Percentiles rank a stretch among this genome's conserved stretches.
Conservation (phyloP, 805 yeast species). For the Kuraishia hungarica region DNA sequence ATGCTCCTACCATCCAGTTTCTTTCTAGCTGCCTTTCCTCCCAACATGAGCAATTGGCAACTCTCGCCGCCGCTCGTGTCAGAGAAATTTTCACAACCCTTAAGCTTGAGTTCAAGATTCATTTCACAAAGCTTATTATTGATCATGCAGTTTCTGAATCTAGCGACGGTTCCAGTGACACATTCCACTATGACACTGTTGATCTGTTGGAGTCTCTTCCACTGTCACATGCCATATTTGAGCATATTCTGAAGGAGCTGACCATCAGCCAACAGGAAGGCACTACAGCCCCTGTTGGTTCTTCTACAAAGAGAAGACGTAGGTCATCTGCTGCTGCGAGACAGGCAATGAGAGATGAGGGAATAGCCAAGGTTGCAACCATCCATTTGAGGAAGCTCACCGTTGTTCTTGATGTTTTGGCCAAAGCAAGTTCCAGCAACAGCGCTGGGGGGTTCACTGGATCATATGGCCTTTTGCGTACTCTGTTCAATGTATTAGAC, state of each 20-base stretch:
- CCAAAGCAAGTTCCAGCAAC: slow-evolving; percentile 25
- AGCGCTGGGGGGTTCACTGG: slow-evolving; percentile 11
- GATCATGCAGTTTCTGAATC: slow-evolving; percentile 29
- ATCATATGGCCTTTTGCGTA: slow-evolving; percentile 27
- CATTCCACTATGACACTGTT: slow-evolving; percentile 40
- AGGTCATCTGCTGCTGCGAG: slow-evolving; percentile 68
- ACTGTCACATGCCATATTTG: slow-evolving; percentile 48
- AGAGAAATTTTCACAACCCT: slow-evolving; percentile 47
- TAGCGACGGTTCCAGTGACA: slow-evolving; percentile 24
- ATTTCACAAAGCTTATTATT: slow-evolving; percentile 50
- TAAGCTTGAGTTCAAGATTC: slow-evolving; percentile 48
- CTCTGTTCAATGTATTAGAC: slow-evolving; percentile 50
- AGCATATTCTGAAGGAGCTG: slow-evolving; percentile 45
- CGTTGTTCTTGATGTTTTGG: slow-evolving; percentile 70
- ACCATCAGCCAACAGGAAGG: slow-evolving; percentile 25
- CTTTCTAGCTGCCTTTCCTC: slow-evolving; percentile 44
- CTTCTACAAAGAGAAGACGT: slow-evolving; percentile 74
- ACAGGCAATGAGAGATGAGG: slow-evolving; percentile 67
- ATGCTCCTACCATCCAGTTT: slow-evolving; percentile 49
- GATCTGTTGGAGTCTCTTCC: slow-evolving; percentile 45
- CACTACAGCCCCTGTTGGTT: slow-evolving; percentile 8
- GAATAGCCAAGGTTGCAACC: slow-evolving; percentile 67
- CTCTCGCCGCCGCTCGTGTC: slow-evolving; percentile 41
- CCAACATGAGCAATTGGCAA: slow-evolving; percentile 32
- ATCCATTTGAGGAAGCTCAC: slow-evolving; percentile 72